A percentile compares a stretch with the other conserved stretches of the same genome.
phyloP scores from a whole-genome alignment of 208 protist genomes.

The Porcisia deanei region DNA sequence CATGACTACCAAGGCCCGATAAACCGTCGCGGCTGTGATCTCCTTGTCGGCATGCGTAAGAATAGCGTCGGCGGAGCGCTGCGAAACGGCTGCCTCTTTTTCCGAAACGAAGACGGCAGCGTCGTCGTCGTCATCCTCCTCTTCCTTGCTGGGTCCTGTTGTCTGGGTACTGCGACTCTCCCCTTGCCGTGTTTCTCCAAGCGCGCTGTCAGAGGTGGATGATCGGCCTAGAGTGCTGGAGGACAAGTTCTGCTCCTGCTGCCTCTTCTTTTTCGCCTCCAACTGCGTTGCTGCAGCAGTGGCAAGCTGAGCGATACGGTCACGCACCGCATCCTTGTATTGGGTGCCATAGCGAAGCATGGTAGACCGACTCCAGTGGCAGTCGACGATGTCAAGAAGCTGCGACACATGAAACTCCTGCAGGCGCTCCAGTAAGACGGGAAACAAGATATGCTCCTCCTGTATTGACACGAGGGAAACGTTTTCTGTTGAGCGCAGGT shows the following conservation, averaged over 20 bases:
- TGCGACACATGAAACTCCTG: slow-evolving; percentile 48
- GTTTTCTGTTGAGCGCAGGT: slow-evolving; percentile 57
- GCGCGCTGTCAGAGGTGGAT: background rate
- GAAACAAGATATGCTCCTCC: slow-evolving; percentile 77
- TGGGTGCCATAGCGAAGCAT: slow-evolving; percentile 65
- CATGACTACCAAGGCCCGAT: slow-evolving; percentile 64
- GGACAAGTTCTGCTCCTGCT: background rate
- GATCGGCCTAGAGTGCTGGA: background rate
- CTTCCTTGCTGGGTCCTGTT: background rate
- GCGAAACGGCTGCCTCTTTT: slow-evolving; percentile 1
- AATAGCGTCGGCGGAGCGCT: slow-evolving; percentile 37
- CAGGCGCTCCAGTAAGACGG: slow-evolving; percentile 58
- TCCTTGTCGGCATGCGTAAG: slow-evolving; percentile 41
- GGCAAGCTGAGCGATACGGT: slow-evolving; percentile 66
- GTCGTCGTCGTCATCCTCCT: slow-evolving; percentile 12
- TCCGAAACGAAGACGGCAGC: slow-evolving; percentile 20
- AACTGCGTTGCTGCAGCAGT: slow-evolving; percentile 32
- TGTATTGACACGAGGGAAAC: slow-evolving; percentile 47
- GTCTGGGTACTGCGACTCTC: background rate
- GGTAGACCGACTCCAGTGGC: slow-evolving; percentile 68
- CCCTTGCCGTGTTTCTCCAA: background rate
- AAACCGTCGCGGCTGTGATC: slow-evolving; percentile 44
- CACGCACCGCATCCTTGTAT: slow-evolving; percentile 63
- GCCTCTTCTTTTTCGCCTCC: slow-evolving; percentile 7
- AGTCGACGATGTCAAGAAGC: slow-evolving; percentile 66